phyloP scores from a whole-genome alignment of 192 early-diverging fungal species.

The Coemansia biformis region DNA sequence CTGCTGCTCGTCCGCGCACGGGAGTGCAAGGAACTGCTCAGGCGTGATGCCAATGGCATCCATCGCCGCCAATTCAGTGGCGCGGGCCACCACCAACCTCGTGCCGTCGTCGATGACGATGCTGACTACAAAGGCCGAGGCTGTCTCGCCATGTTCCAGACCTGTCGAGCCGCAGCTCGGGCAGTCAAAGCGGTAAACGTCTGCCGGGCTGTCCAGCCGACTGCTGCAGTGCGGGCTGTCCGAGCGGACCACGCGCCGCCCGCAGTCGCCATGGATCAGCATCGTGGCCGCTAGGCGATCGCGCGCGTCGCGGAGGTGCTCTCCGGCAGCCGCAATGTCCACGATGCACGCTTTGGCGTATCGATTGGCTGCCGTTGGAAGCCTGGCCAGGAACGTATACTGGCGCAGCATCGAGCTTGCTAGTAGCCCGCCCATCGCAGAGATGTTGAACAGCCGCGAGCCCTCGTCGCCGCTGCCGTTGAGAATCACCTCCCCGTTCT shows the following conservation, averaged over 20 bases:
- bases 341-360: conserved; percentile 22
- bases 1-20: conserved; percentile 17
- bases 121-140: conserved; percentile 16
- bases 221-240: not conserved
- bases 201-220: conserved; percentile 17
- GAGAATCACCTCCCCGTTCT: conserved; percentile 26
- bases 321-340: conserved; percentile 1
- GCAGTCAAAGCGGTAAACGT: conserved; percentile 24
- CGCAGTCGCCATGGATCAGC: conserved; percentile 24
- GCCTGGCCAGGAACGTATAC: conserved; percentile 8
- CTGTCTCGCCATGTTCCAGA: conserved; percentile 8
- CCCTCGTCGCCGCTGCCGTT: conserved; percentile 24
- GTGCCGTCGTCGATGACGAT: conserved; percentile 32
- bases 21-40: conserved; percentile 29
- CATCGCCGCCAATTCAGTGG: conserved; percentile 10
- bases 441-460: conserved; percentile 21
- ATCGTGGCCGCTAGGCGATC: conserved; percentile 26
- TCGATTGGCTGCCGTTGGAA: conserved; percentile 9
- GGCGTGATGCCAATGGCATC: conserved; percentile 21
- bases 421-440: conserved; percentile 19
- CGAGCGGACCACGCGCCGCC: conserved; percentile 5
- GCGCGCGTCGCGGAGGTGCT: conserved; percentile 26
- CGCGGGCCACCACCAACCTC: not conserved
- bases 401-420: conserved; percentile 26
- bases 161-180: conserved; percentile 7